Base-by-base conservation (phyloP, 2,329 filamentous ascomycete species). In the Colletotrichum musae region DNA sequence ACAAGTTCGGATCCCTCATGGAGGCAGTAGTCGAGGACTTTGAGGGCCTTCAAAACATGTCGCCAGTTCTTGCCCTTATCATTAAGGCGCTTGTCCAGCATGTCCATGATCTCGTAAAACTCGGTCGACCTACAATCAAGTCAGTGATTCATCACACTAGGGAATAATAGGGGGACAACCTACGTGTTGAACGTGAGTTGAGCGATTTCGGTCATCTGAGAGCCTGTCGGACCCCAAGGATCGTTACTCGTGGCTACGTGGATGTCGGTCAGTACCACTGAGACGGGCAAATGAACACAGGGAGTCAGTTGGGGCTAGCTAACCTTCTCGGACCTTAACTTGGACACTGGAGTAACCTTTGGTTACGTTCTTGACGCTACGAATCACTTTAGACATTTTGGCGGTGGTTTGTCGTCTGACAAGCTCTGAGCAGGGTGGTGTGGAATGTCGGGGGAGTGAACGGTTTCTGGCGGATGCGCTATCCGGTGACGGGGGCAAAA, bases 21-120 rank as follows among this genome's bases (percentile, higher is more conserved):
- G 66, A 99, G 87, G 82, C 95, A 98, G 82, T 99, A 99, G 81
- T 99, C 96, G 67, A 98, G 88, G 61, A 99, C 96, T 81, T 99
- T 99, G 74, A 99, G 86, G 50, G 96, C 97, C 83, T 99, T 99
- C 70, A 99, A 85, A 13, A 99, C 96, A 80, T 99, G 96, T 76
- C 96, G 92, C 96, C 96, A 99, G 80, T 99, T 99, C 87, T 98
- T 99, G 78, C 96, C 96, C 83, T 99, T 98, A 82, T 99, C 96
- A 77, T 99, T 99, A 77, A 99, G 85, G 74, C 96, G 92, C 86
- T 98, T 98, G 83, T 99, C 96, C 74, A 99, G 87, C 94, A 99
- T 99, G 81, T 99, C 96, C 92, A 99, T 97, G 77, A 99, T 98
- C 80, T 99, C 95, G 85, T 97, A 97, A 84, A 99, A 99, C 80